Percentiles rank a stretch among this genome's conserved stretches.
Conservation (phyloP, 2,329 filamentous ascomycete species). For the Exophiala bonariae region DNA sequence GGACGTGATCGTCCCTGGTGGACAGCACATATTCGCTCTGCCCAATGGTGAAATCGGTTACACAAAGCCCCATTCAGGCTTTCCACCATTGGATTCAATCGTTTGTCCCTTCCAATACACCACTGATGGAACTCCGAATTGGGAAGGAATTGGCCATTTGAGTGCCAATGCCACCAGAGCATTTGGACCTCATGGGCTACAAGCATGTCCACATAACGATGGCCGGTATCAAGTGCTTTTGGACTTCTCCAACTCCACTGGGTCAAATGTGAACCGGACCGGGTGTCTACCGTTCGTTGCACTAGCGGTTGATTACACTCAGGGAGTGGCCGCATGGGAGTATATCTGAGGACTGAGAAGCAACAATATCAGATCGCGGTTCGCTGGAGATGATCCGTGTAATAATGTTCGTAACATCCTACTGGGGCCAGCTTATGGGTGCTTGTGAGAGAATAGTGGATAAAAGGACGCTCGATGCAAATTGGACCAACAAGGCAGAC, state of each 20-base stretch:
- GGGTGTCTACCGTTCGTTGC: constrained; percentile 44
- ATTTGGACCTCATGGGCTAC: constrained; percentile 40
- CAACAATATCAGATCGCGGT: no score
- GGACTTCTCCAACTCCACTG: constrained; percentile 39
- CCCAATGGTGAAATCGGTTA: constrained; percentile 57
- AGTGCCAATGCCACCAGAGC: constrained; percentile 35
- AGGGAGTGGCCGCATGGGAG: constrained; percentile 39
- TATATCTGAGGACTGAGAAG: constrained; percentile 34
- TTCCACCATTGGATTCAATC: constrained; percentile 53
- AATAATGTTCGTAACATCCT: no score
- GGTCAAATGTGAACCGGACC: constrained; percentile 35
- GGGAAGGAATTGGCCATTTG: constrained; percentile 32
- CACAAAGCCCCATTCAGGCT: constrained; percentile 55
- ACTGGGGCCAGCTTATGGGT: no score
- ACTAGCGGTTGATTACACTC: constrained; percentile 32
- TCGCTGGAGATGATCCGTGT: no score
- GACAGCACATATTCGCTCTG: constrained; percentile 61
- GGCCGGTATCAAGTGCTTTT: constrained; percentile 44
- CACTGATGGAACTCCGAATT: constrained; percentile 23
- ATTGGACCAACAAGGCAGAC: no score
- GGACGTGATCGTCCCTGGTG: constrained; percentile 60
- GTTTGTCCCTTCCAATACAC: constrained; percentile 50
- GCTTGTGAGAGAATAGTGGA: no score
- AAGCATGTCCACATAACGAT: constrained; percentile 42
- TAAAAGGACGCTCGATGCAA: no score